Conservation (phyloP, 2,329 filamentous ascomycete species). For the Diaporthe citri region DNA sequence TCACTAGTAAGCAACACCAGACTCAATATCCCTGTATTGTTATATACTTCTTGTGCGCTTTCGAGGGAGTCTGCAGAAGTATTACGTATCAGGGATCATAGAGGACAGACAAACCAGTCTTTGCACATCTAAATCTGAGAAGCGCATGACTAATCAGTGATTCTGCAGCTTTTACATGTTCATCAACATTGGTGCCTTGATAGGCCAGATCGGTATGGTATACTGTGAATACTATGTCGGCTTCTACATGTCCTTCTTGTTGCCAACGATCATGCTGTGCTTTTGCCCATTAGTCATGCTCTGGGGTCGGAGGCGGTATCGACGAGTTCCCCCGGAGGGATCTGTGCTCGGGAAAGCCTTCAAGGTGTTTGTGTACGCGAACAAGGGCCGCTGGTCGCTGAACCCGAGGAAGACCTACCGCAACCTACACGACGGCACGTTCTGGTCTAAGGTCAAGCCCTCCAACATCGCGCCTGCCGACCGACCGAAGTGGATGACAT, state of each 20-base stretch:
- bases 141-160: background rate
- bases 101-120: background rate
- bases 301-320: constrained; percentile 65
- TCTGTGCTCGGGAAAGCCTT: constrained; percentile 73
- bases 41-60: no score
- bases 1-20: constrained; percentile 56
- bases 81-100: background rate
- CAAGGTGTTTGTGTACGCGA: constrained; percentile 63
- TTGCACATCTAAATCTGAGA: background rate
- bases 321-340: constrained; percentile 65
- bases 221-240: constrained; percentile 75
- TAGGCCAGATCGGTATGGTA: constrained; percentile 68
- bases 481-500: constrained; percentile 79
- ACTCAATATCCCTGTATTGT: no score
- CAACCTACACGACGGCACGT: constrained; percentile 65
- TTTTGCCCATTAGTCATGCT: constrained; percentile 67
- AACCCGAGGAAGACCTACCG: constrained; percentile 72
- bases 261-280: constrained; percentile 70
- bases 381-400: constrained; percentile 76
- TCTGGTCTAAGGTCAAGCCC: constrained; percentile 57
- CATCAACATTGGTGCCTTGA: constrained; percentile 70
- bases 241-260: constrained; percentile 71
- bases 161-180: constrained; percentile 47
- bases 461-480: constrained; percentile 47
- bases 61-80: no score